These are phyloP conservation scores for Brassica carinata DNA, from an alignment of 345 rosid species.

Conservation along the genomic window DNA sequence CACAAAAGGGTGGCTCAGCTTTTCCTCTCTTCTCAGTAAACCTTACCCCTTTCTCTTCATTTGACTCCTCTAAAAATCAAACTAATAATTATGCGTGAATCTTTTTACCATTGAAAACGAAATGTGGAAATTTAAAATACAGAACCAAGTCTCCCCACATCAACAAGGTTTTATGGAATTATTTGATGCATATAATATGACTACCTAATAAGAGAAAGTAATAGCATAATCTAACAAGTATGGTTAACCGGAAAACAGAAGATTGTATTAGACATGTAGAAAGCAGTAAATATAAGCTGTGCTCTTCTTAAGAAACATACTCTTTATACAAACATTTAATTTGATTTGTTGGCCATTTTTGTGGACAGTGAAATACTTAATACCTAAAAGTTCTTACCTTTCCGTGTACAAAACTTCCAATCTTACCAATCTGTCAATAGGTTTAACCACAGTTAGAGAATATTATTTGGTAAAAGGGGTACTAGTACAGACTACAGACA, in stretches of 20 bases:
- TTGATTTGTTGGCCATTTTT: neutral
- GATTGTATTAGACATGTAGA: neutral
- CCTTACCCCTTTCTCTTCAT: conserved; percentile 26
- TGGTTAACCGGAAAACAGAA: neutral
- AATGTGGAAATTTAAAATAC: neutral
- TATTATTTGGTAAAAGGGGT: neutral
- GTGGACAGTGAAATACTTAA: neutral
- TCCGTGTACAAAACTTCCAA: neutral
- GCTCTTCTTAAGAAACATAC: neutral
- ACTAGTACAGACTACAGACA: conserved; percentile 19
- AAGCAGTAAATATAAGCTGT: neutral
- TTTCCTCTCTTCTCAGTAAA: conserved; percentile 29
- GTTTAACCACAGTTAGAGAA: neutral
- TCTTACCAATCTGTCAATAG: neutral
- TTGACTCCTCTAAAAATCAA: conserved; percentile 20
- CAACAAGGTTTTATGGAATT: neutral
- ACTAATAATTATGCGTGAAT: neutral
- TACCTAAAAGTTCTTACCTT: neutral
- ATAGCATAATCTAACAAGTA: neutral
- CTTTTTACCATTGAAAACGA: neutral
- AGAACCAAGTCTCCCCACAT: neutral
- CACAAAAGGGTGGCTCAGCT: conserved; percentile 40
- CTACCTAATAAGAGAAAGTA: neutral
- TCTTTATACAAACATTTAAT: neutral
- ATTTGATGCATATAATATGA: neutral